phyloP scores from a whole-genome alignment of 108 stramenopile species.

The Nitzschia palea region DNA sequence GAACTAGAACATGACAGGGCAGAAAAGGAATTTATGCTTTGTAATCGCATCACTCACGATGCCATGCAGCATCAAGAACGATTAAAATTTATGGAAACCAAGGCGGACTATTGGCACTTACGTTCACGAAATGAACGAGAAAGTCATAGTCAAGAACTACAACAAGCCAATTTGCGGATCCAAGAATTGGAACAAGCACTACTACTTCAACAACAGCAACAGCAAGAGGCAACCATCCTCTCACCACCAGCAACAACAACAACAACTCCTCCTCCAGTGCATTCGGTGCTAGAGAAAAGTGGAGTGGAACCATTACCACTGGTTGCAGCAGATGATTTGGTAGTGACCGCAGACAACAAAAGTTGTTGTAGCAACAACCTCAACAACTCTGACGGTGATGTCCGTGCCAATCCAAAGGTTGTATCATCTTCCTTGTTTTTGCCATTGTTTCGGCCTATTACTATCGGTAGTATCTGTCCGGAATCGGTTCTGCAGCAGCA shows the following conservation, averaged over 20 bases:
- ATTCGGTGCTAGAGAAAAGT: not conserved
- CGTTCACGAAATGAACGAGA: not conserved
- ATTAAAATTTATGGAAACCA: not conserved
- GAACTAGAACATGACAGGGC: not conserved
- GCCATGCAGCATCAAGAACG: conserved; percentile 1
- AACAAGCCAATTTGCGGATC: not conserved
- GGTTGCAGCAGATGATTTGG: no score
- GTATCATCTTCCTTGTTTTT: not conserved
- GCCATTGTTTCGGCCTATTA: not conserved
- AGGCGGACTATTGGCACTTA: not conserved
- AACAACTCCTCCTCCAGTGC: not conserved
- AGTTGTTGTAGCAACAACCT: no score
- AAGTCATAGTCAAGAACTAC: not conserved
- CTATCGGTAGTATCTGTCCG: not conserved
- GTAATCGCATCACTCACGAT: conserved; percentile 5
- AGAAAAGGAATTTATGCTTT: not conserved
- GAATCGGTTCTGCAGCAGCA: not conserved
- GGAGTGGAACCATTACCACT: not conserved
- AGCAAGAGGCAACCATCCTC: not conserved
- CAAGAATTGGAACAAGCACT: not conserved
- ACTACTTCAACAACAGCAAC: not conserved
- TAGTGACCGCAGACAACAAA: no score
- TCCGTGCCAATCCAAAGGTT: no score
- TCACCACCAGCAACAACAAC: not conserved
- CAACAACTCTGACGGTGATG: no score